A percentile compares a stretch with the other conserved stretches of the same genome.
Conservation (phyloP, 225 moss, liverwort and hornwort species). For the Bryum argenteum region DNA sequence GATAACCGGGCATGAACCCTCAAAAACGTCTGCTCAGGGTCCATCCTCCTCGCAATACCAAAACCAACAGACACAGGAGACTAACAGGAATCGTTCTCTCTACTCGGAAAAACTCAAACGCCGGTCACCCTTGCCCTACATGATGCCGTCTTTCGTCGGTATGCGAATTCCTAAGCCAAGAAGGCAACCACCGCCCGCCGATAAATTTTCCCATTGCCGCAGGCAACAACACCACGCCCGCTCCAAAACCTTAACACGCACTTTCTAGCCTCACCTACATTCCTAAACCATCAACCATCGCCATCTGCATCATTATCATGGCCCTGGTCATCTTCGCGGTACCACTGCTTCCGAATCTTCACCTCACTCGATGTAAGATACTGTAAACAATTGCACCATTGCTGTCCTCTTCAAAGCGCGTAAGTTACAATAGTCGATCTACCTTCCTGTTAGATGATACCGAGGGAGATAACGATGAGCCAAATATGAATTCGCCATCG, state of each 20-base stretch:
- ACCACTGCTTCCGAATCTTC: constrained; percentile 1
- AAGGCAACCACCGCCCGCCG: neutral
- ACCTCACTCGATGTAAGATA: neutral
- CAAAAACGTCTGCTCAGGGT: constrained; percentile 81
- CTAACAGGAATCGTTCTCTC: neutral
- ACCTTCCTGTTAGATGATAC: neutral
- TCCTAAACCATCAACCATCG: neutral
- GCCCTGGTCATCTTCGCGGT: constrained; percentile 5
- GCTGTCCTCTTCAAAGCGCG: neutral
- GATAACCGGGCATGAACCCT: constrained; percentile 83
- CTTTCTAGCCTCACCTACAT: neutral
- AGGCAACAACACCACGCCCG: neutral
- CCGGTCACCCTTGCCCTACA: constrained; percentile 17
- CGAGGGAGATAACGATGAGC: constrained; percentile 4
- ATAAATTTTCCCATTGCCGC: constrained; percentile 14
- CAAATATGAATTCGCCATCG: neutral
- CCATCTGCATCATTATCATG: constrained; percentile 3
- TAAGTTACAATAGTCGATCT: neutral
- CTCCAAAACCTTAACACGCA: neutral
- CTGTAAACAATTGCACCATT: neutral
- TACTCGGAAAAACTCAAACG: neutral
- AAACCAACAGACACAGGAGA: neutral
- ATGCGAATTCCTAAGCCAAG: neutral
- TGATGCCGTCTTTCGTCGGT: neutral
- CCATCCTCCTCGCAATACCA: constrained; percentile 44